Conservation (phyloP, 2,329 filamentous ascomycete genomes). For the Ascochyta rabiei region DNA sequence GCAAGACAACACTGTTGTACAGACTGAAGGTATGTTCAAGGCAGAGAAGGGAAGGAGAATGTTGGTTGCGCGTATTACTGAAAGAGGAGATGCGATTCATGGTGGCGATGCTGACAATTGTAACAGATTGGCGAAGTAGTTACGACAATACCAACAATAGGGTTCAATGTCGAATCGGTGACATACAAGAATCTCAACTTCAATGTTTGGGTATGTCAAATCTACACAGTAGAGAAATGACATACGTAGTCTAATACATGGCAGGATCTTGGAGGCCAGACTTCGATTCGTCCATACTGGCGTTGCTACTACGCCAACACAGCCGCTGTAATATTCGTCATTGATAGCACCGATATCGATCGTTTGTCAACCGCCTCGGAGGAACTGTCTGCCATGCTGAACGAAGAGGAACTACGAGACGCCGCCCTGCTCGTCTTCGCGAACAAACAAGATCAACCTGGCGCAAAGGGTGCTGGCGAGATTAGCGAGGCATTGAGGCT, state of each 20-base stretch:
- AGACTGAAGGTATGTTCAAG: constrained; percentile 77
- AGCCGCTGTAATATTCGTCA: constrained; percentile 96
- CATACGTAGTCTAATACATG: neutral
- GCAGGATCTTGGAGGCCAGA: constrained; percentile 93
- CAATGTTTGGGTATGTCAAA: constrained; percentile 85
- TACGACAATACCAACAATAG: constrained; percentile 98
- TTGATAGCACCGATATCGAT: constrained; percentile 97
- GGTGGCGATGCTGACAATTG: neutral
- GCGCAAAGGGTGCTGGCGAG: constrained; percentile 93
- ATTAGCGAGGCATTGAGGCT: constrained; percentile 92
- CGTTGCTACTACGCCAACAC: constrained; percentile 99
- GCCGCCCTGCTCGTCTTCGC: constrained; percentile 93
- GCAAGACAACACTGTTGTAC: constrained; percentile 96
- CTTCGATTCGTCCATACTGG: constrained; percentile 98
- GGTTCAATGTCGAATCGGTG: constrained; percentile 98
- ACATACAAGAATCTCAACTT: constrained; percentile 99
- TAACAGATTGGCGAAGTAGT: constrained; percentile 94
- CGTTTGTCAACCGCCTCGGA: constrained; percentile 90
- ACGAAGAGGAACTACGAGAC: constrained; percentile 94
- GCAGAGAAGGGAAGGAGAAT: neutral
- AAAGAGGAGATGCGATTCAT: neutral
- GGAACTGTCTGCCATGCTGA: constrained; percentile 92
- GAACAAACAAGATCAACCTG: constrained; percentile 98
- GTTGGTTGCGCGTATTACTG: neutral
- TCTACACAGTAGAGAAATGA: neutral